Evolutionary conservation across 163 green algal genomes (phyloP).

Genomic region (Volvox carteri): DNA sequence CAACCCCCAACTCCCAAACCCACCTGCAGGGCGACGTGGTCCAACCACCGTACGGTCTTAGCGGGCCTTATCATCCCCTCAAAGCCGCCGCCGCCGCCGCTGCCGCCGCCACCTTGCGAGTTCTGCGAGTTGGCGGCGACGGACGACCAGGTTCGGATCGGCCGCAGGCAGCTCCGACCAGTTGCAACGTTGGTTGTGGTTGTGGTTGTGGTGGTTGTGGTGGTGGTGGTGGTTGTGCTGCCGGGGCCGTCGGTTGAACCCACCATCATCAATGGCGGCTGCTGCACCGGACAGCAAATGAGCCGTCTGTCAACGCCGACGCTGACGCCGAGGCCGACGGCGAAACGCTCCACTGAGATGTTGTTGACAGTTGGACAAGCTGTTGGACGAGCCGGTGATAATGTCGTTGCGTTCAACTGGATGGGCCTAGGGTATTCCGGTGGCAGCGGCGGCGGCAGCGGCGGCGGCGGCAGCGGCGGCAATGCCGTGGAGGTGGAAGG

Average conservation of each 20-base stretch:
- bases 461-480: too few relatives aligned
- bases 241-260: too few relatives aligned
- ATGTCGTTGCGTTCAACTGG: not conserved
- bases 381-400: not conserved
- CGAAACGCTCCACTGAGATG: not conserved
- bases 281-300: too few relatives aligned
- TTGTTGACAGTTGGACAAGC: not conserved
- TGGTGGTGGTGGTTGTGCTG: too few relatives aligned
- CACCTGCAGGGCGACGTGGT: constrained; percentile 33
- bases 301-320: too few relatives aligned
- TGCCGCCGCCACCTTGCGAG: too few relatives aligned
- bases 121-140: not conserved
- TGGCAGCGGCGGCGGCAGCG: not conserved
- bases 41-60: constrained; percentile 30
- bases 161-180: not conserved
- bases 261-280: too few relatives aligned
- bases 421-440: too few relatives aligned
- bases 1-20: not conserved
- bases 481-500: not conserved
- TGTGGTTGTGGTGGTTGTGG: too few relatives aligned
- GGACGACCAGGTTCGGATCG: not conserved
- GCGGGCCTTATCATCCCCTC: not conserved
- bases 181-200: too few relatives aligned
- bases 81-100: too few relatives aligned
- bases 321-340: not conserved